Conservation (phyloP, 2,329 filamentous ascomycete genomes). For the Aureobasidium sp. region DNA sequence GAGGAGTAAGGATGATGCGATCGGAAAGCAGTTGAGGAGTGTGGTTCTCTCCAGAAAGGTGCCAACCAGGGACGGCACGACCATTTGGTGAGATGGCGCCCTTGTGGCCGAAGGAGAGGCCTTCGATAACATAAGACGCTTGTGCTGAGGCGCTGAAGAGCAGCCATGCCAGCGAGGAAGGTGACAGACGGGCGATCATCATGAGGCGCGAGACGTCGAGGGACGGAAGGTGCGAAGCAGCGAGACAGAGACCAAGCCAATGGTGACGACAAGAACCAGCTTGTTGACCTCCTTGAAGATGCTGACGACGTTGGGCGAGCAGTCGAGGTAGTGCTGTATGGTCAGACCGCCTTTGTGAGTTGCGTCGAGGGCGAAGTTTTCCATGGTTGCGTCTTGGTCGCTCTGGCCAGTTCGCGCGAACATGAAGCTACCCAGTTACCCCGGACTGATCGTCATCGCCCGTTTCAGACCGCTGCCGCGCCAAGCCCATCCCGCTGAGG, state of each 20-base stretch:
- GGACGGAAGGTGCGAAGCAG: conserved; percentile 17
- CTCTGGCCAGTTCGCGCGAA: conserved; percentile 1
- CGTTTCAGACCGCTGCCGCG: neutral
- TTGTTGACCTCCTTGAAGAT: conserved; percentile 45
- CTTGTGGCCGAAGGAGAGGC: conserved; percentile 67
- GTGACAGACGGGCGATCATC: conserved; percentile 1
- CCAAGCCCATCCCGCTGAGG: neutral
- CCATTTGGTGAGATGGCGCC: conserved; percentile 56
- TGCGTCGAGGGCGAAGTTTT: conserved; percentile 25
- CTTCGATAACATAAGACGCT: conserved; percentile 23
- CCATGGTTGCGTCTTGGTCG: conserved; percentile 20
- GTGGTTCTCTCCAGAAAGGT: conserved; percentile 46
- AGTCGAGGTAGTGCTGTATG: conserved; percentile 44
- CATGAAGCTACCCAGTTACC: neutral
- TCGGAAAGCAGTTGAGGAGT: conserved; percentile 65
- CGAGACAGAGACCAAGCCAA: conserved; percentile 26
- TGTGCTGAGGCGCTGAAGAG: conserved; percentile 21
- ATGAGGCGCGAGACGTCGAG: neutral
- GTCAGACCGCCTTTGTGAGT: conserved; percentile 28
- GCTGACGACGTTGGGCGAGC: conserved; percentile 41
- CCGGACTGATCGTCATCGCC: conserved; percentile 3
- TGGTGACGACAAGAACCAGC: conserved; percentile 41
- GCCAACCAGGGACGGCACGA: conserved; percentile 48
- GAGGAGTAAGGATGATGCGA: conserved; percentile 83
- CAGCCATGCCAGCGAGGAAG: conserved; percentile 18